Evolutionary conservation across 2,329 filamentous ascomycete species (phyloP).

Genomic region (Didymellaceae sp.): DNA sequence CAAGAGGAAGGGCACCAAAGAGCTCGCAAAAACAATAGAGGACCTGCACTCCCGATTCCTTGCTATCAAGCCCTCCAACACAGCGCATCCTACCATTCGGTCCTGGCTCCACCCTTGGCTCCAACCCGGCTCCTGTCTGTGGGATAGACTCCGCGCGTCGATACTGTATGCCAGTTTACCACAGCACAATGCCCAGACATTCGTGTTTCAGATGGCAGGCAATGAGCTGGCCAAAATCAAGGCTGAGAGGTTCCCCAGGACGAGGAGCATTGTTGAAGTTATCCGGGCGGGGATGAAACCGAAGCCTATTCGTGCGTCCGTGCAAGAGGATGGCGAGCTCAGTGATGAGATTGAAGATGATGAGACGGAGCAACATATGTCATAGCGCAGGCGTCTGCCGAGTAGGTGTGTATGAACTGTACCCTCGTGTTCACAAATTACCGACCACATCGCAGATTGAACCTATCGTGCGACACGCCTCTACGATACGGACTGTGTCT

Average conservation of each 20-base stretch:
- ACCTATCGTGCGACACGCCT: not conserved
- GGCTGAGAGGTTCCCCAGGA: slow-evolving; percentile 14
- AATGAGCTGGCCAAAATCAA: slow-evolving; percentile 50
- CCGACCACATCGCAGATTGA: too few relatives aligned
- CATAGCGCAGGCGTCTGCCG: not conserved
- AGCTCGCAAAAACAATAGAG: slow-evolving; percentile 23
- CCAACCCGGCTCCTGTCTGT: slow-evolving; percentile 31
- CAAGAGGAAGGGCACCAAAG: not conserved
- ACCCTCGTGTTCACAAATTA: too few relatives aligned
- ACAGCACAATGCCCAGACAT: slow-evolving; percentile 6
- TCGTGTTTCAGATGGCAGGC: slow-evolving; percentile 52
- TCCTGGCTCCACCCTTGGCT: slow-evolving; percentile 23
- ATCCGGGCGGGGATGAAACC: slow-evolving; percentile 44
- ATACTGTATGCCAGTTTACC: slow-evolving; percentile 40
- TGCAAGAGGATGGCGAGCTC: slow-evolving; percentile 8
- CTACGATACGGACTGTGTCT: too few relatives aligned
- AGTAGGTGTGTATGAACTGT: too few relatives aligned
- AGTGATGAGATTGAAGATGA: not conserved
- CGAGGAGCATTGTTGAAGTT: slow-evolving; percentile 20
- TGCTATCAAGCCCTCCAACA: slow-evolving; percentile 26
- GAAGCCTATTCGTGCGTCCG: slow-evolving; percentile 32
- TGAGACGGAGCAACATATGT: not conserved
- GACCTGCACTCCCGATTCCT: slow-evolving; percentile 29
- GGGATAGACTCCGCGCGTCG: slow-evolving; percentile 57
- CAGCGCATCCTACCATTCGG: slow-evolving; percentile 17